These are phyloP conservation scores for Colletotrichum abscissum DNA, from an alignment of 2,329 filamentous ascomycete genomes.

Conservation along the genomic window DNA sequence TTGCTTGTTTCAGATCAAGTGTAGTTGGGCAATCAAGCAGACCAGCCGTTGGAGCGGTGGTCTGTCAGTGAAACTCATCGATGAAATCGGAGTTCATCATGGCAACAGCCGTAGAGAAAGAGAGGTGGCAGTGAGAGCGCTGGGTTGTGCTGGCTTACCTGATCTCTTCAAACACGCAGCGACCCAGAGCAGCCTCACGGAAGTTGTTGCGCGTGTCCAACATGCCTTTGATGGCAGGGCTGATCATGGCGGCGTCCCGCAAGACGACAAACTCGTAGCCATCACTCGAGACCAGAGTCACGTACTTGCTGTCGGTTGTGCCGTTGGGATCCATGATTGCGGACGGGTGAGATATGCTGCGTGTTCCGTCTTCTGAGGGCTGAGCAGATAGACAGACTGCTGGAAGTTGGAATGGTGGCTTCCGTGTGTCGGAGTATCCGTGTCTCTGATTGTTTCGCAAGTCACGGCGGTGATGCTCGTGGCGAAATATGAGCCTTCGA, in stretches of 20 bases:
- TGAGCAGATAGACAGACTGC: neutral
- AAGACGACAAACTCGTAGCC: conserved; percentile 82
- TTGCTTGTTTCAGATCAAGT: conserved; percentile 70
- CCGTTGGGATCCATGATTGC: conserved; percentile 23
- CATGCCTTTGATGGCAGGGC: conserved; percentile 80
- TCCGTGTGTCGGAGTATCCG: neutral
- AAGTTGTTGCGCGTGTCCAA: conserved; percentile 78
- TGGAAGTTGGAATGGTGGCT: neutral
- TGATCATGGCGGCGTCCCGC: conserved; percentile 76
- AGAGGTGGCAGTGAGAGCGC: neutral
- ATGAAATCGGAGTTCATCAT: conserved; percentile 41
- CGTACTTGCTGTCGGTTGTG: conserved; percentile 68
- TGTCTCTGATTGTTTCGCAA: neutral
- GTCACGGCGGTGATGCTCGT: conserved; percentile 1
- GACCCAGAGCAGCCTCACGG: conserved; percentile 71
- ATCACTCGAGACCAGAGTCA: conserved; percentile 81
- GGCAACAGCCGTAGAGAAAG: conserved; percentile 40
- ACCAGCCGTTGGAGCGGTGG: conserved; percentile 49
- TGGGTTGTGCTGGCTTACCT: conserved; percentile 64
- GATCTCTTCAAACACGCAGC: conserved; percentile 78
- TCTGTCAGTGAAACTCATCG: conserved; percentile 61
- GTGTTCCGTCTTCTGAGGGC: neutral
- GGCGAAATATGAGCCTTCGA: conserved; percentile 3
- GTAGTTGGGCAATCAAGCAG: conserved; percentile 66
- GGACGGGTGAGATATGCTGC: neutral